These are phyloP conservation scores for Sporothrix protearum DNA, from an alignment of 2,329 filamentous ascomycete genomes.

Conservation along the genomic window DNA sequence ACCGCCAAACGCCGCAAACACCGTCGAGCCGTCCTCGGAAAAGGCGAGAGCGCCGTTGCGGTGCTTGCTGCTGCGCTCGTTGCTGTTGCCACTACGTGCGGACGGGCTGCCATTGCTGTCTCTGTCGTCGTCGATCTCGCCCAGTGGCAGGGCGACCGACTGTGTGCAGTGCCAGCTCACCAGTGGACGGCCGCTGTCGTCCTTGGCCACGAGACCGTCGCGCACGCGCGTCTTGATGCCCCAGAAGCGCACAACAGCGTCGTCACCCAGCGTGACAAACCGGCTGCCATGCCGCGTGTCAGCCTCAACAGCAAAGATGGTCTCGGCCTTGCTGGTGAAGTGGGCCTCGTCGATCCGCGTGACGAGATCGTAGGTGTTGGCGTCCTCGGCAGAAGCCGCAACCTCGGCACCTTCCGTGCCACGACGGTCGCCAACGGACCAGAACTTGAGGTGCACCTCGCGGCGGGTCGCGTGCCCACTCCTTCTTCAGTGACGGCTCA, in stretches of 20 bases:
- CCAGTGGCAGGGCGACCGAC: slow-evolving; percentile 45
- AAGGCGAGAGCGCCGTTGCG: slow-evolving; percentile 67
- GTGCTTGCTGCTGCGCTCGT: slow-evolving; percentile 32
- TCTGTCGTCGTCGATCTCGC: not conserved
- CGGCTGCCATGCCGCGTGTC: slow-evolving; percentile 61
- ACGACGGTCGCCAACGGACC: slow-evolving; percentile 58
- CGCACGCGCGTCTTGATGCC: slow-evolving; percentile 65
- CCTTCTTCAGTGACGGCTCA: slow-evolving; percentile 38
- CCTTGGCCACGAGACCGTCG: slow-evolving; percentile 63
- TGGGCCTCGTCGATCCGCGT: slow-evolving; percentile 84
- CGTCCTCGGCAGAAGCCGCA: not conserved
- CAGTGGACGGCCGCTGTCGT: slow-evolving; percentile 52
- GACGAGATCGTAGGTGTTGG: slow-evolving; percentile 62
- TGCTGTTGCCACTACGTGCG: slow-evolving; percentile 28
- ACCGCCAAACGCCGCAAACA: slow-evolving; percentile 64
- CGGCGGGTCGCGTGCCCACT: slow-evolving; percentile 51
- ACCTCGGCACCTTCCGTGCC: not conserved
- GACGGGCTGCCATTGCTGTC: not conserved
- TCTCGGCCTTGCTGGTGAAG: slow-evolving; percentile 50
- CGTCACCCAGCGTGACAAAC: slow-evolving; percentile 82
- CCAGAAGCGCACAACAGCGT: slow-evolving; percentile 78
- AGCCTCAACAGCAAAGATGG: slow-evolving; percentile 68
- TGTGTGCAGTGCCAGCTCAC: slow-evolving; percentile 72
- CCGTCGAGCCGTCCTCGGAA: slow-evolving; percentile 77
- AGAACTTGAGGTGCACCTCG: slow-evolving; percentile 88